Evolutionary conservation across 148 eudicot species (phyloP), one percentile per base, ranked within the genome.

Genomic region (Selenicereus undatus): DNA sequence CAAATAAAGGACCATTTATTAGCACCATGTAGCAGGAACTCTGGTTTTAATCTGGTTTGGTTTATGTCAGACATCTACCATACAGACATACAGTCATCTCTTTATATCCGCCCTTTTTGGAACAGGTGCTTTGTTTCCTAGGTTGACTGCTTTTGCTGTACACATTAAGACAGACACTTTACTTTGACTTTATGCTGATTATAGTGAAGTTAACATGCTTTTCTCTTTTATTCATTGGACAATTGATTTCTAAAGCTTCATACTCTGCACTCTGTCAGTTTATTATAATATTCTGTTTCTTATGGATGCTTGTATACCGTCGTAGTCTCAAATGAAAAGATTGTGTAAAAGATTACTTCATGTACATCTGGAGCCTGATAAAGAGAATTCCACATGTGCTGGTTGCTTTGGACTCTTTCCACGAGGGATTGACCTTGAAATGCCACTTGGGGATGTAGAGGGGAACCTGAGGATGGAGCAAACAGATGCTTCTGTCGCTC

Each of bases 361-460:
- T 79, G 45, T 56, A 66, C 77, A 60, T 22, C 71, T 81, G 18
- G 76, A 83, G 74, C 52, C 81, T 76, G 71, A 77, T 45, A 72
- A 76, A 50, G 79, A 52, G 72, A 62, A 74, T 78, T 79, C 80
- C 32, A 78, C 21, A 14, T 35, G 60, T 75, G 43, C 20, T 76
- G 78, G 76, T 71, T 74, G 45, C 9, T 80, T 80, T 77, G 85
- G 85, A 72, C 71, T 82, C 65, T 78, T 76, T 60, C 62, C 69
- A 39, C 72, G 32, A 35, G 75, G 83, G 36, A 43, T 66, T 79
- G 78, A 80, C 76, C 78, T 70, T 76, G 83, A 82, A 65, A 58
- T 56, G 75, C 77, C 79, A 81, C 80, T 82, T 75, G 90, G 78
- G 70, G 85, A 77, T 80, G 26, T 81, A 64, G 85, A 87, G 62